Conservation (phyloP, 257 asterid genomes). For the Thymus quinquecostatus region DNA sequence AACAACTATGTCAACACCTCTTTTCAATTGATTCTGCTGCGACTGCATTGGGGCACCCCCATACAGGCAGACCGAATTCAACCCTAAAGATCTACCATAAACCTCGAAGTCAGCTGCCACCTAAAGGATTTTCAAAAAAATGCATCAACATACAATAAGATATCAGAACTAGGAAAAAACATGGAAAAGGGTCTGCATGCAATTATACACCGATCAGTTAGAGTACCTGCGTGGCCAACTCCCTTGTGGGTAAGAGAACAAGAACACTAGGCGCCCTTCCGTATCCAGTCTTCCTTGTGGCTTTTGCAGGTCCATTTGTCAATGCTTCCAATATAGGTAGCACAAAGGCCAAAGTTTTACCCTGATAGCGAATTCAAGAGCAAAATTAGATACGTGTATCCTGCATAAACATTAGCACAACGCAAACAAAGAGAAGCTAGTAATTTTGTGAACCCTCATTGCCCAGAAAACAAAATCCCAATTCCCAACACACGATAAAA, state of each 20-base stretch:
- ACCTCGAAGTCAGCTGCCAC: constrained; percentile 74
- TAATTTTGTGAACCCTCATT: too few relatives aligned
- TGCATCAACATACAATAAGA: constrained; percentile 12
- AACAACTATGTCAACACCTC: constrained; percentile 86
- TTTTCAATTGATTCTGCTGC: constrained; percentile 61
- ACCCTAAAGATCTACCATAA: constrained; percentile 80
- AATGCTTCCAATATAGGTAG: constrained; percentile 87
- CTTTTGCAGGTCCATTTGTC: constrained; percentile 69
- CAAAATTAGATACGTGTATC: neutral
- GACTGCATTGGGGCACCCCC: constrained; percentile 80
- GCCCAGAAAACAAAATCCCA: too few relatives aligned
- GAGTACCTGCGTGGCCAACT: constrained; percentile 86
- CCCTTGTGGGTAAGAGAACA: constrained; percentile 94
- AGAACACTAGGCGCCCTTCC: constrained; percentile 90
- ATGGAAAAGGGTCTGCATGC: neutral
- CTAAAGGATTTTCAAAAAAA: constrained; percentile 36
- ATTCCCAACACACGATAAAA: neutral
- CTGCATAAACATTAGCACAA: neutral
- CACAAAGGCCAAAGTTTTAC: constrained; percentile 94
- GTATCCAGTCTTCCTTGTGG: constrained; percentile 66
- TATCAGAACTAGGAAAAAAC: neutral
- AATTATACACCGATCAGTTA: neutral
- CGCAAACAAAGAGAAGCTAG: neutral
- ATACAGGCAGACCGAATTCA: constrained; percentile 78
- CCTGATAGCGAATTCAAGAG: constrained; percentile 46